phyloP scores from a whole-genome alignment of 2,329 filamentous ascomycete species.

The Xylaria hypoxylon region DNA sequence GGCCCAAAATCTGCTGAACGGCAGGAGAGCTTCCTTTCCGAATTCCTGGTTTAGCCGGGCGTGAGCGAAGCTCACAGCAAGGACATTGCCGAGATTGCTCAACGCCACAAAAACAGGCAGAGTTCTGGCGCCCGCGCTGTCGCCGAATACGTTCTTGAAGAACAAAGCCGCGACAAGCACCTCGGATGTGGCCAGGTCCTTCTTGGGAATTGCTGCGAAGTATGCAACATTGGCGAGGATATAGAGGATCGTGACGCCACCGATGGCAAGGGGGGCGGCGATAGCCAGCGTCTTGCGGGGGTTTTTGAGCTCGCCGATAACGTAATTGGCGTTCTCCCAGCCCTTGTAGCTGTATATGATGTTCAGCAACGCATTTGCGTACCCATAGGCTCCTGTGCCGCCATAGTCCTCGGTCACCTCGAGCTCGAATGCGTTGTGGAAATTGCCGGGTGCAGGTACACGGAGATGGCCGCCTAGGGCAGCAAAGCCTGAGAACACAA shows the following conservation, averaged over 20 bases:
- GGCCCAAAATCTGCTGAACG: constrained; percentile 74
- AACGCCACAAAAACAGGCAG: constrained; percentile 69
- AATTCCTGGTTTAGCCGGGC: constrained; percentile 72
- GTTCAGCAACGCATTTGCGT: constrained; percentile 68
- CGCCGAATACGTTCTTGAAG: constrained; percentile 71
- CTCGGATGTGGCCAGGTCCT: constrained; percentile 67
- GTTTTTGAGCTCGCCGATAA: constrained; percentile 67
- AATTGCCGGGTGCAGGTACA: constrained; percentile 66
- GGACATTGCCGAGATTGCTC: constrained; percentile 71
- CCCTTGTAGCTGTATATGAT: constrained; percentile 72
- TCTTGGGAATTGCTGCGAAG: constrained; percentile 71
- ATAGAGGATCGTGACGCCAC: constrained; percentile 69
- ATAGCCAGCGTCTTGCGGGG: constrained; percentile 65
- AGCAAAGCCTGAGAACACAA: constrained; percentile 70
- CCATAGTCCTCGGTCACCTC: constrained; percentile 59
- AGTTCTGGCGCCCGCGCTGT: constrained; percentile 61
- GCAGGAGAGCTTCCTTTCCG: constrained; percentile 76
- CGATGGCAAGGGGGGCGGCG: constrained; percentile 69
- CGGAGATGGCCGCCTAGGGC: constrained; percentile 63
- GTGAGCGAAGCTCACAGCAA: constrained; percentile 70
- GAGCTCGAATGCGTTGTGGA: constrained; percentile 65
- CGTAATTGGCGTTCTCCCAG: constrained; percentile 74
- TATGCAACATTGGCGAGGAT: constrained; percentile 74
- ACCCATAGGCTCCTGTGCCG: constrained; percentile 63
- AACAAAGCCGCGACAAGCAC: constrained; percentile 71